These are phyloP conservation scores for Suhomyces coccinellae DNA, from an alignment of 1,139 yeast genomes.

Conservation along the genomic window DNA sequence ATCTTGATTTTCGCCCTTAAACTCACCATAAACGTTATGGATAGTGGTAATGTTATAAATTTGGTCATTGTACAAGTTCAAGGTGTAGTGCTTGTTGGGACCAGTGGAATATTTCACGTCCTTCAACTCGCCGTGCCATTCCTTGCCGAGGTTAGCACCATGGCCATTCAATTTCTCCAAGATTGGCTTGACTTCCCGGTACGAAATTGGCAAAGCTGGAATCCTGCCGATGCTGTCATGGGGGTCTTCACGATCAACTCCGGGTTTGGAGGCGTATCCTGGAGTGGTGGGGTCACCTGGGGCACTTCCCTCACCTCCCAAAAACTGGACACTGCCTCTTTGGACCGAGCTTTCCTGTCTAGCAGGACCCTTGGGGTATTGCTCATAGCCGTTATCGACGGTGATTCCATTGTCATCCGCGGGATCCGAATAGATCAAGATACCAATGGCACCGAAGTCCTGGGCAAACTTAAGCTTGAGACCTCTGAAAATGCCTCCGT, in stretches of 20 bases:
- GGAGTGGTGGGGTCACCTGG: conserved; percentile 95
- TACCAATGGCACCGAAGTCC: conserved; percentile 48
- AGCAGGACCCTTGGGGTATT: conserved; percentile 48
- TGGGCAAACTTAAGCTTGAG: conserved; percentile 51
- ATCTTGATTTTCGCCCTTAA: conserved; percentile 40
- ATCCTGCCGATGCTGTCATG: conserved; percentile 44
- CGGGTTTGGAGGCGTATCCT: conserved; percentile 70
- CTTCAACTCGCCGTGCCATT: conserved; percentile 45
- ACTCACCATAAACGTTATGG: conserved; percentile 48
- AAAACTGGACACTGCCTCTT: conserved; percentile 80
- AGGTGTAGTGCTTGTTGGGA: conserved; percentile 45
- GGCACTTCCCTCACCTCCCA: conserved; percentile 55
- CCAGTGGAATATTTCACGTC: conserved; percentile 46
- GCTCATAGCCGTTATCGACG: conserved; percentile 45
- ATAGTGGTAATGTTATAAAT: conserved; percentile 43
- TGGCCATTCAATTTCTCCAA: conserved; percentile 41
- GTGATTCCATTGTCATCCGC: conserved; percentile 47
- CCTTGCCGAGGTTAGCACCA: conserved; percentile 23
- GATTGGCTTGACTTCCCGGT: conserved; percentile 48
- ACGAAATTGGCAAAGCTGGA: conserved; percentile 49
- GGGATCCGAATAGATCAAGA: conserved; percentile 46
- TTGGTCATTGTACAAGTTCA: conserved; percentile 47
- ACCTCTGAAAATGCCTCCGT: conserved; percentile 45
- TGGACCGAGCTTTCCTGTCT: conserved; percentile 46
- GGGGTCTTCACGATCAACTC: conserved; percentile 45